phyloP scores from a whole-genome alignment of 345 rosid genomes.

The Raphanus sativus region DNA sequence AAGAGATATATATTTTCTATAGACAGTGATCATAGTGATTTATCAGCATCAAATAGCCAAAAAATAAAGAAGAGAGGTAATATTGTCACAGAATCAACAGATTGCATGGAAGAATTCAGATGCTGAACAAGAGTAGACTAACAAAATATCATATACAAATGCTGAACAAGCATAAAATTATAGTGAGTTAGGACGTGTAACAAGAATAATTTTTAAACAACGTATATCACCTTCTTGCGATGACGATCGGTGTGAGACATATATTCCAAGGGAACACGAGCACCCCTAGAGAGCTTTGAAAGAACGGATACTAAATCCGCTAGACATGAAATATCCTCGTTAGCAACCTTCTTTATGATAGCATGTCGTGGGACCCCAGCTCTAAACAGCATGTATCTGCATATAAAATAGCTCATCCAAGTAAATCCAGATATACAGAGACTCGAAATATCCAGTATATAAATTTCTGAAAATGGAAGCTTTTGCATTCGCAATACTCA shows the following conservation, averaged over 20 bases:
- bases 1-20: not conserved
- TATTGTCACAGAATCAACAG: constrained; percentile 17
- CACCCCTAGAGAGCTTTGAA: constrained; percentile 71
- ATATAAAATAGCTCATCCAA: constrained; percentile 14
- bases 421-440: constrained; percentile 23
- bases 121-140: not conserved
- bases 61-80: constrained; percentile 8
- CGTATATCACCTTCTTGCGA: constrained; percentile 71
- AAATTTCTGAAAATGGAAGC: not conserved
- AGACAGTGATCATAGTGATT: constrained; percentile 13
- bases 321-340: constrained; percentile 70
- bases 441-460: not conserved
- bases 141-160: constrained; percentile 10
- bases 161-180: not conserved
- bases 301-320: constrained; percentile 67
- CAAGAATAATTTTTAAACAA: not conserved
- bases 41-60: not conserved
- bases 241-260: constrained; percentile 81
- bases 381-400: constrained; percentile 89
- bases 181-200: constrained; percentile 9
- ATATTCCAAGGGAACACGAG: constrained; percentile 90
- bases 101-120: constrained; percentile 14
- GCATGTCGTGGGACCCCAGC: constrained; percentile 99
- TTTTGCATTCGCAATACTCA: constrained; percentile 23
- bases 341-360: constrained; percentile 85